A percentile compares a stretch with the other conserved stretches of the same genome.
Evolutionary conservation across 768 basidiomycete genomes (phyloP).

Genomic region (Paxillus rubicundulus): DNA sequence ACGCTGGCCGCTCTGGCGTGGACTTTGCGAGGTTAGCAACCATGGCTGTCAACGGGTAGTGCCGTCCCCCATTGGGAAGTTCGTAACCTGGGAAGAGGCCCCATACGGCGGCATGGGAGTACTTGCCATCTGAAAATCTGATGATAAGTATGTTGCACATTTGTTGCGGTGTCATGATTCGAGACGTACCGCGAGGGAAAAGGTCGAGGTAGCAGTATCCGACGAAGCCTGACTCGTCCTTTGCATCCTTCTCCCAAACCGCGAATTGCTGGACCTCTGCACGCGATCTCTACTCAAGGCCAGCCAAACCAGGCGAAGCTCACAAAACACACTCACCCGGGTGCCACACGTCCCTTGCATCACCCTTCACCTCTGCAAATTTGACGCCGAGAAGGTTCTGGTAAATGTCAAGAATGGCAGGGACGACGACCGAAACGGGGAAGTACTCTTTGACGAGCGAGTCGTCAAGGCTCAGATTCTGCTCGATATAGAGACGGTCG

Average conservation of each 20-base stretch:
- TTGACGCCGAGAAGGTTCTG: slow-evolving; percentile 76
- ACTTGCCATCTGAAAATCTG: slow-evolving; percentile 57
- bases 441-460: slow-evolving; percentile 85
- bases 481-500: slow-evolving; percentile 51
- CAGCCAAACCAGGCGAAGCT: neutral
- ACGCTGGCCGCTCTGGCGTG: slow-evolving; percentile 73
- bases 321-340: slow-evolving; percentile 47
- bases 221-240: slow-evolving; percentile 67
- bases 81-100: slow-evolving; percentile 66
- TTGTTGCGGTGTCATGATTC: neutral
- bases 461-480: slow-evolving; percentile 68
- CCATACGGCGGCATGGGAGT: slow-evolving; percentile 88
- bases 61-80: slow-evolving; percentile 51
- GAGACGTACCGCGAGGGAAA: slow-evolving; percentile 68
- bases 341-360: slow-evolving; percentile 73
- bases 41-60: slow-evolving; percentile 80
- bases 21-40: slow-evolving; percentile 89
- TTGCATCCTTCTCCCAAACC: slow-evolving; percentile 80
- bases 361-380: slow-evolving; percentile 54
- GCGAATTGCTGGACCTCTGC: slow-evolving; percentile 79
- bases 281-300: neutral
- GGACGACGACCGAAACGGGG: slow-evolving; percentile 81
- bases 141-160: slow-evolving; percentile 1
- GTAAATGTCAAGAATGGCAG: slow-evolving; percentile 79
- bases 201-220: slow-evolving; percentile 89